Evolutionary conservation across 176 grass and related monocot genomes (phyloP), one percentile per base, ranked within the genome.

Genomic region (Musa acuminata): DNA sequence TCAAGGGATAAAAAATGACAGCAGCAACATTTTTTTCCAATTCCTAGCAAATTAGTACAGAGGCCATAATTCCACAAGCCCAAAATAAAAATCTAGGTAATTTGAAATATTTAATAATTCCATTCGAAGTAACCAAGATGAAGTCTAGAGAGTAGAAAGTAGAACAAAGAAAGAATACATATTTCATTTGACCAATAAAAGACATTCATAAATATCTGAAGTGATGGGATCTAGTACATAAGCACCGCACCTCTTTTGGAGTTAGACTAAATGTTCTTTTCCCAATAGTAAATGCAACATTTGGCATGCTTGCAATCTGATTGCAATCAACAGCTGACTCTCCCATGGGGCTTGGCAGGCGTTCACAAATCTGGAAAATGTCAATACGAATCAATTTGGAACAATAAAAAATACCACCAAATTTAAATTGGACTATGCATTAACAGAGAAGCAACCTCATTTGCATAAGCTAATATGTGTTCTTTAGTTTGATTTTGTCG

Each of bases 271-370:
- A 98, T 21, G 72, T 80, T 80, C 84, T 89, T 19, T 75, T 58
- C 11, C 85, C 88, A 53, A 98, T 98, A 59, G 95, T 89, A 79
- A 98, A 98, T 57, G 90, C 67, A 82, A 98, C 83, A 80, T 89
- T 65, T 49, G 95, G 90, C 95, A 98, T 98, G 23, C 23, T 89
- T n/a, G 80, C 72, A 57, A 93, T 85, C 57, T 89, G 69, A 63
- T 91, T 26, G 64, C 95, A 98, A 68, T 57, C 82, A 16, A 98
- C 90, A 17, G 90, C 91, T 29, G 95, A 91, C 82, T 89, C 90
- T 21, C 90, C 95, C 12, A 59, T 80, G 8, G 95, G 95, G 82
- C 90, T 98, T 8, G 95, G 95, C 19, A 98, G 78, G 51, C 85
- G 86, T 83, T 93, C 90, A 11, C 95, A 98, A 2, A 94, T 73